Percentiles rank a stretch among this genome's conserved stretches.
These are phyloP conservation scores for Phytophthora meadii DNA, from an alignment of 352 stramenopile species.

Conservation along the genomic window DNA sequence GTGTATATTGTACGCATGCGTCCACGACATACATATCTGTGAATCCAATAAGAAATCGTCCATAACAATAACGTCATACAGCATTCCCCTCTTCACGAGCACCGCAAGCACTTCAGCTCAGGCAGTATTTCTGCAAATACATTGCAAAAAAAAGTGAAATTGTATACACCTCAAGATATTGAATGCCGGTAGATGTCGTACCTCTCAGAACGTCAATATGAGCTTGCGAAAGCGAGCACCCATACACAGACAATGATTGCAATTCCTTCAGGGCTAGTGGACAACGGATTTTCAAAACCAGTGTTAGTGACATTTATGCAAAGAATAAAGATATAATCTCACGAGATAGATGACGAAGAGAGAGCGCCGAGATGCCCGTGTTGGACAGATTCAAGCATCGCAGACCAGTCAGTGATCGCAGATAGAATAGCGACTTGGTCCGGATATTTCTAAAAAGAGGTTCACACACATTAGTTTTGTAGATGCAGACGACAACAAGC, in stretches of 20 bases:
- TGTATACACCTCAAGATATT: neutral
- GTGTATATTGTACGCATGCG: constrained; percentile 27
- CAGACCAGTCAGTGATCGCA: constrained; percentile 64
- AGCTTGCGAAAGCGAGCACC: constrained; percentile 48
- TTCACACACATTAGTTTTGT: neutral
- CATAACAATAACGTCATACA: constrained; percentile 13
- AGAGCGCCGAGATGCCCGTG: constrained; percentile 70
- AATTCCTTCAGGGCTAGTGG: constrained; percentile 58
- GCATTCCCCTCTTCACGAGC: constrained; percentile 34
- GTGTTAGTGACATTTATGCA: constrained; percentile 1
- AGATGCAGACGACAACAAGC: no score
- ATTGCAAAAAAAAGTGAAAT: neutral
- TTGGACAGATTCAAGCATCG: constrained; percentile 82
- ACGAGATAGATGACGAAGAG: constrained; percentile 77
- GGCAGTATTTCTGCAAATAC: constrained; percentile 55
- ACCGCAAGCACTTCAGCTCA: constrained; percentile 52
- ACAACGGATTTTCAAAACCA: constrained; percentile 12
- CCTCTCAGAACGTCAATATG: constrained; percentile 68
- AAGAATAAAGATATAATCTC: constrained; percentile 20
- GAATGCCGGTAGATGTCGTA: constrained; percentile 5
- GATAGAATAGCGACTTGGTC: constrained; percentile 65
- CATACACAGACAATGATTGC: constrained; percentile 64
- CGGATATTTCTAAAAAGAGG: constrained; percentile 66
- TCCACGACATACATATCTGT: constrained; percentile 11
- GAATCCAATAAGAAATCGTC: constrained; percentile 13